Conservation (phyloP, 2,329 filamentous ascomycete genomes). For the Alternaria burnsii region DNA sequence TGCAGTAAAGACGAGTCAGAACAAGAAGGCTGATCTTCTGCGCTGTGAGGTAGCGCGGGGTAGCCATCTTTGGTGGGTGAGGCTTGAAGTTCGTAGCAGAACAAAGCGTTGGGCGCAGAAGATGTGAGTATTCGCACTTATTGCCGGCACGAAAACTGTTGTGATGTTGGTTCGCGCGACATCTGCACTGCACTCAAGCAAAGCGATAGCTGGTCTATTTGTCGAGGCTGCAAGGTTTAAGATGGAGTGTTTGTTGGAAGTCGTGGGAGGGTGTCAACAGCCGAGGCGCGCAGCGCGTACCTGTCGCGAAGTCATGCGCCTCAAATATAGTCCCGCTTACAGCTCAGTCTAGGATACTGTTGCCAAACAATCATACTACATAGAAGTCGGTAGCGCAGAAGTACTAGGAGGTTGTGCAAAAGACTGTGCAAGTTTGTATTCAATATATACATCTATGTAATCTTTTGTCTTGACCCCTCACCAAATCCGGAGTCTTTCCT, state of each 20-base stretch:
- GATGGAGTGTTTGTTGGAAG: conserved; percentile 18
- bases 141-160: neutral
- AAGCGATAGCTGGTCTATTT: neutral
- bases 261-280: conserved; percentile 21
- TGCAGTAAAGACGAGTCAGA: conserved; percentile 82
- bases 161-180: neutral
- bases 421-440: neutral
- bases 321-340: neutral
- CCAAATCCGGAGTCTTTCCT: conserved; percentile 26
- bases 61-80: conserved; percentile 51
- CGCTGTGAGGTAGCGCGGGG: conserved; percentile 87
- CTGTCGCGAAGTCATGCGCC: conserved; percentile 26
- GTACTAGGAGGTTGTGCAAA: neutral
- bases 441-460: conserved; percentile 18
- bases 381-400: neutral
- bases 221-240: neutral
- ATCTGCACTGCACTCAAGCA: neutral
- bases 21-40: conserved; percentile 84
- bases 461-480: conserved; percentile 17
- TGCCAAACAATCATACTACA: neutral
- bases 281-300: conserved; percentile 31
- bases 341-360: neutral
- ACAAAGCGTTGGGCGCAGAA: conserved; percentile 1
- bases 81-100: conserved; percentile 6
- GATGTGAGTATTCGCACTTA: neutral